Percentiles rank a stretch among this genome's conserved stretches.
phyloP scores from a whole-genome alignment of 306 rosid species.

The Cucumis hystrix region DNA sequence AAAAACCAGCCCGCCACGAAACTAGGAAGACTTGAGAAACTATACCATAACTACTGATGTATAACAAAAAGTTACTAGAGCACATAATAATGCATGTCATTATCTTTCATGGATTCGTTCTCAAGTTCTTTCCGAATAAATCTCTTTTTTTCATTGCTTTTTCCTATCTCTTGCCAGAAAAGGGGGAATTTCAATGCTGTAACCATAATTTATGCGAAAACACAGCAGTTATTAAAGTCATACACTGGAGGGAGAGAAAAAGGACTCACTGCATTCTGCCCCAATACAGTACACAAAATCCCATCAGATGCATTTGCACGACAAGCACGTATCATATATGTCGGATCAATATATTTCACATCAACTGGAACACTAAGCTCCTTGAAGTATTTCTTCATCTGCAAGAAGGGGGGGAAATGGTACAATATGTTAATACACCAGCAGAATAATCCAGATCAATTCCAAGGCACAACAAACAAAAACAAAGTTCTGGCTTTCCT shows the following conservation, averaged over 20 bases:
- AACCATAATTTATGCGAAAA: not conserved
- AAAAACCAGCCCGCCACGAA: not conserved
- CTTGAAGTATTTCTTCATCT: slow-evolving; percentile 65
- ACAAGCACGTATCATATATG: slow-evolving; percentile 90
- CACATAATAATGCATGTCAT: not conserved
- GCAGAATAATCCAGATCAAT: not conserved
- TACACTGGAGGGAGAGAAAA: not conserved
- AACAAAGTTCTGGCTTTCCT: not conserved
- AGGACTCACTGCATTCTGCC: slow-evolving; percentile 90
- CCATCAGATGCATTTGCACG: slow-evolving; percentile 99
- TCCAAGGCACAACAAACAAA: not conserved
- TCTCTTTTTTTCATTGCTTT: not conserved
- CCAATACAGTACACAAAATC: slow-evolving; percentile 85
- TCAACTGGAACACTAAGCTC: slow-evolving; percentile 71
- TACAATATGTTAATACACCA: not conserved
- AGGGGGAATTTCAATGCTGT: not conserved
- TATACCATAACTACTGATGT: not conserved
- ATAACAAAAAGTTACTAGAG: not conserved
- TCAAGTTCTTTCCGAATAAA: not conserved
- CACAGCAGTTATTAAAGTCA: not conserved
- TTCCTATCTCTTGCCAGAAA: not conserved
- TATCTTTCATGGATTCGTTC: not conserved
- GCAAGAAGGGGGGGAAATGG: slow-evolving; percentile 10
- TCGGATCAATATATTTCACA: slow-evolving; percentile 92
- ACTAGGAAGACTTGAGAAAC: not conserved